These are phyloP conservation scores for Mycotypha africana DNA, from an alignment of 371 early-diverging fungal genomes.

Conservation along the genomic window DNA sequence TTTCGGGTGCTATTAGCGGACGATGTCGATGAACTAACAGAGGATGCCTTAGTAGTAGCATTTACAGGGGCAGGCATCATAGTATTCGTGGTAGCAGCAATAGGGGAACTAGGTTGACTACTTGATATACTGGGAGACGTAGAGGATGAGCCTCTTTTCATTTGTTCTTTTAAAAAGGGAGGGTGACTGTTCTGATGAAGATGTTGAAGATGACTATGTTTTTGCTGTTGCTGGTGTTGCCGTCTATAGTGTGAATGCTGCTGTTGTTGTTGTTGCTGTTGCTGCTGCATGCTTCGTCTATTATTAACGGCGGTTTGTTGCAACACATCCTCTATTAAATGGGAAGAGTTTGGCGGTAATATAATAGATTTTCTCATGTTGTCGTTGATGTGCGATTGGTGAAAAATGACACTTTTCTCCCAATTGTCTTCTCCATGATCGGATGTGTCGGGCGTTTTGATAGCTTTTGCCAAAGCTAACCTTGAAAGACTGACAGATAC, in stretches of 20 bases:
- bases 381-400: conserved; percentile 37
- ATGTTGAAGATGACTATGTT: not conserved
- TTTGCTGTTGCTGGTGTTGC: not conserved
- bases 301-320: conserved; percentile 3
- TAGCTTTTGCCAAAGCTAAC: conserved; percentile 43
- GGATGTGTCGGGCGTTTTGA: conserved; percentile 41
- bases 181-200: conserved; percentile 2
- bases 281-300: conserved; percentile 8
- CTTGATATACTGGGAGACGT: too few species aligned
- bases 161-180: conserved; percentile 1
- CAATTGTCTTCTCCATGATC: conserved; percentile 32
- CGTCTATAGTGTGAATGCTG: not conserved
- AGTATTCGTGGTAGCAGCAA: too few species aligned
- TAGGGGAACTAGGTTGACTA: too few species aligned
- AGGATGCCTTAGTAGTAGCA: conserved; percentile 6
- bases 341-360: too few species aligned
- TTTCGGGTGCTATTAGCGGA: too few species aligned
- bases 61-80: too few species aligned
- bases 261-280: not conserved
- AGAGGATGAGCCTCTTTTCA: too few species aligned
- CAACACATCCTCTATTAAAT: too few species aligned
- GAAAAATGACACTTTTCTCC: conserved; percentile 42
- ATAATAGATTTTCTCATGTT: conserved; percentile 26
- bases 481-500: conserved; percentile 41
- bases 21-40: conserved; percentile 4